Evolutionary conservation across 805 yeast species (phyloP).

Genomic region (Millerago galiae): DNA sequence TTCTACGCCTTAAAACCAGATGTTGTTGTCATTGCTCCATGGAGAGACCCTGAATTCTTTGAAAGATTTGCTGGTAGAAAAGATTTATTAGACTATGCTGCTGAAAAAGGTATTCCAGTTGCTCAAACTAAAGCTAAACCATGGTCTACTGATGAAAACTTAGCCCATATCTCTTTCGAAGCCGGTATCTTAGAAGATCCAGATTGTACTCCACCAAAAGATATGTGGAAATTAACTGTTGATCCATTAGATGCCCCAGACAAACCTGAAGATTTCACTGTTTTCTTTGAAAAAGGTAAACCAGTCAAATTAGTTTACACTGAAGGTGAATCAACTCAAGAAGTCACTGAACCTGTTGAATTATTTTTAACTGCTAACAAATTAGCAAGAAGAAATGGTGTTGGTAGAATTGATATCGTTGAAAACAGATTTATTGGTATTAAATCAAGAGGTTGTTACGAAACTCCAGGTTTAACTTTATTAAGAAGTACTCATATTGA

Average conservation of each 20-base stretch:
- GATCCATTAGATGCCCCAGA: constrained; percentile 96
- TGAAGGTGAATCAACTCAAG: constrained; percentile 48
- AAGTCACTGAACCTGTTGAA: constrained; percentile 83
- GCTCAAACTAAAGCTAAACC: constrained; percentile 98
- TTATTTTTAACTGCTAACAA: constrained; percentile 89
- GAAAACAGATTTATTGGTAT: constrained; percentile 99
- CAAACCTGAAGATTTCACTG: constrained; percentile 80
- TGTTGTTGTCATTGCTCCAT: constrained; percentile 94
- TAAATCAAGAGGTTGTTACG: constrained; percentile 99
- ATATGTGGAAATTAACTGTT: constrained; percentile 98
- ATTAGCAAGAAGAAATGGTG: constrained; percentile 98
- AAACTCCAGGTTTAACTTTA: constrained; percentile 95
- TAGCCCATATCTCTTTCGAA: constrained; percentile 98
- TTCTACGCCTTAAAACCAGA: constrained; percentile 98
- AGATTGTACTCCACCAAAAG: constrained; percentile 97
- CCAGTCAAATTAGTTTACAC: constrained; percentile 74
- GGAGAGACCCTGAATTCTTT: constrained; percentile 96
- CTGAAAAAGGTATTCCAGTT: constrained; percentile 85
- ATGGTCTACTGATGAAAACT: constrained; percentile 99
- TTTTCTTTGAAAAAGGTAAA: constrained; percentile 78
- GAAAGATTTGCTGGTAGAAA: constrained; percentile 97
- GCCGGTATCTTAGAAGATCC: constrained; percentile 99
- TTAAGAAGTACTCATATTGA: constrained; percentile 94
- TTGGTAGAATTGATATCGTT: constrained; percentile 98
- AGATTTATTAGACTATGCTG: constrained; percentile 91